Conservation (phyloP, 441 rosid genomes). For the Gossypium schwendimanii region DNA sequence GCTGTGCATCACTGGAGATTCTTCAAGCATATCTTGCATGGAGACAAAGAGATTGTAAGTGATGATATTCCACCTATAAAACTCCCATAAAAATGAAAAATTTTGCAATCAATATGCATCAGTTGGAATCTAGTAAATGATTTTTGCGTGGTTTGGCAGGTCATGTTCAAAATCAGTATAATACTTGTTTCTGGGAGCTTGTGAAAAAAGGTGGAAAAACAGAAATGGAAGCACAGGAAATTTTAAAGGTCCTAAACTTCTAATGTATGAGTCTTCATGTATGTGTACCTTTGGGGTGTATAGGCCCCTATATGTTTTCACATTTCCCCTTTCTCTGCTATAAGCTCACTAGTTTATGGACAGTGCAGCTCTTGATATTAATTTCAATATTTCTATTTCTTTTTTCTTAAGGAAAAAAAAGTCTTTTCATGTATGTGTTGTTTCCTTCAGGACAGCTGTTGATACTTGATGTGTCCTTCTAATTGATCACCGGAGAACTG, state of each 20-base stretch:
- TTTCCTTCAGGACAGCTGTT: background rate
- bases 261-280: background rate
- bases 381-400: background rate
- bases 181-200: slow-evolving; percentile 75
- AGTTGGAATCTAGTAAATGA: background rate
- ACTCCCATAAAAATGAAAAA: background rate
- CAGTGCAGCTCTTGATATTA: background rate
- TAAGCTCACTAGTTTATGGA: background rate
- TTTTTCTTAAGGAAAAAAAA: background rate
- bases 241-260: slow-evolving; percentile 48
- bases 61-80: background rate
- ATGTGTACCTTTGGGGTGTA: background rate
- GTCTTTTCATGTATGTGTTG: background rate
- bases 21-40: slow-evolving; percentile 79
- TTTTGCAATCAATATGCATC: background rate
- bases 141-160: slow-evolving; percentile 37
- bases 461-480: background rate
- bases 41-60: slow-evolving; percentile 87
- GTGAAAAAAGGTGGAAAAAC: slow-evolving; percentile 52
- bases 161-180: slow-evolving; percentile 53
- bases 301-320: background rate
- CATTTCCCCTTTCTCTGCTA: background rate
- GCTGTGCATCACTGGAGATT: slow-evolving; percentile 68
- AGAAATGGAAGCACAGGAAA: slow-evolving; percentile 45
- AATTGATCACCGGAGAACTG: background rate